Base-by-base conservation (phyloP, 2,329 filamentous ascomycete species). In the Teratosphaeria pseudoeucalypti region DNA sequence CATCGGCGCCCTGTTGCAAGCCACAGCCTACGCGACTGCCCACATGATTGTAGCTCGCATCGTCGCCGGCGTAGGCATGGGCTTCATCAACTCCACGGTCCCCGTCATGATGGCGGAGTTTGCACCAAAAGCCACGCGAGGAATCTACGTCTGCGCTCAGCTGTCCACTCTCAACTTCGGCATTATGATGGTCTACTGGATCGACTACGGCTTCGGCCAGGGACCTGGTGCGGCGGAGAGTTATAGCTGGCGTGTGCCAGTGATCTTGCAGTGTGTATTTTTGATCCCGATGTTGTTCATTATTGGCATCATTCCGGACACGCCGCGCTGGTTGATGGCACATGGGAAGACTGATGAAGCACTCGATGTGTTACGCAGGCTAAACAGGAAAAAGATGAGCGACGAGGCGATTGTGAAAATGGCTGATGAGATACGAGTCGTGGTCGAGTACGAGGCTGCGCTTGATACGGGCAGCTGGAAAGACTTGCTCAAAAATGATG, bases 321-420 rank as follows among this genome's bases (percentile, higher is more conserved):
- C 79, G 0, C 81, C 81, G 12, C 19, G 81, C 55, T 82, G 81
- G 78, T 72, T 83, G 9, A 77, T 82, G 29, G 67, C 81, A 57
- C 80, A 81, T 65, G 80, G 79, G 37, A 73, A 74, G 11, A 78
- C 80, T 62, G 76, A 81, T 29, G 77, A 80, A 63, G 78, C 78
- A 0, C n/a, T 34, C 10, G 29, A 52, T 10, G 39, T 54, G 16
- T 27, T 58, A 7, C 32, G 32, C 3, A 52, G 56, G 9, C 56
- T 58, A n/a, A 19, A 58, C 23, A 23, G 32, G 47, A 54, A 54
- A 14, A 43, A 58, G 23, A 43, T 54, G 53, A 54, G 53, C 53
- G 53, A 54, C 23, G 12, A 54, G 23, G 53, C 53, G 5, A 54
- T 54, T 14, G 53, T 54, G 27, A 12, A 9, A 2, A 54, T 54